These are phyloP conservation scores for Mortierella sp. DNA, from an alignment of 371 early-diverging fungal genomes.

Conservation along the genomic window DNA sequence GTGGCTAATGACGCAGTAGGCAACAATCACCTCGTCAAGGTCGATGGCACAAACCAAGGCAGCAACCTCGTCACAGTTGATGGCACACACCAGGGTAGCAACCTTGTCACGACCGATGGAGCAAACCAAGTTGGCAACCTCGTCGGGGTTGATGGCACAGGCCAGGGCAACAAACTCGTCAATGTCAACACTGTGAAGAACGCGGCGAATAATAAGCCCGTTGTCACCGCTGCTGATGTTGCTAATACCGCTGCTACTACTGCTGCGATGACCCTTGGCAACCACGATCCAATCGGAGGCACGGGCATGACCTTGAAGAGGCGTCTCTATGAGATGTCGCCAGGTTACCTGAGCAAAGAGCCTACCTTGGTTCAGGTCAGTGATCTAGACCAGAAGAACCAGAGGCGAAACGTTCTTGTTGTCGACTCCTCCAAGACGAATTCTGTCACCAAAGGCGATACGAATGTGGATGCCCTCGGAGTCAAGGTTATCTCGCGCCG, in stretches of 20 bases:
- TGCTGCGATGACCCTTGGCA: background rate
- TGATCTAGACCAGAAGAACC: no score
- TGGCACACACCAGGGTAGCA: no score
- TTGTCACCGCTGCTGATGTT: background rate
- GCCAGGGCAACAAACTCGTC: background rate
- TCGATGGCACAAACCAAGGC: background rate
- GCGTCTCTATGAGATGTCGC: background rate
- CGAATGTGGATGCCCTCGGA: background rate
- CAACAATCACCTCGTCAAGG: background rate
- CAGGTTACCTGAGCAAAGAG: no score
- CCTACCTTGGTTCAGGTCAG: no score
- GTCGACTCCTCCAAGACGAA: background rate
- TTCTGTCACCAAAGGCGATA: background rate
- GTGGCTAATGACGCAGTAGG: no score
- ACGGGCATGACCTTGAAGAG: background rate
- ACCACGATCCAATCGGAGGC: background rate
- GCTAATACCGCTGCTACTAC: background rate
- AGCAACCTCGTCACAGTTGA: slow-evolving; percentile 1
- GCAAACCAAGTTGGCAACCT: background rate
- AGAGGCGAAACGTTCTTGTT: no score
- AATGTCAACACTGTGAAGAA: background rate
- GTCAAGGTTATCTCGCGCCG: background rate
- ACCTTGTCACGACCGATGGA: no score
- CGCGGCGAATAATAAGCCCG: background rate
- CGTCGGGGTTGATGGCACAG: background rate